phyloP scores from a whole-genome alignment of 768 basidiomycete species.

The Ramaria sp. region DNA sequence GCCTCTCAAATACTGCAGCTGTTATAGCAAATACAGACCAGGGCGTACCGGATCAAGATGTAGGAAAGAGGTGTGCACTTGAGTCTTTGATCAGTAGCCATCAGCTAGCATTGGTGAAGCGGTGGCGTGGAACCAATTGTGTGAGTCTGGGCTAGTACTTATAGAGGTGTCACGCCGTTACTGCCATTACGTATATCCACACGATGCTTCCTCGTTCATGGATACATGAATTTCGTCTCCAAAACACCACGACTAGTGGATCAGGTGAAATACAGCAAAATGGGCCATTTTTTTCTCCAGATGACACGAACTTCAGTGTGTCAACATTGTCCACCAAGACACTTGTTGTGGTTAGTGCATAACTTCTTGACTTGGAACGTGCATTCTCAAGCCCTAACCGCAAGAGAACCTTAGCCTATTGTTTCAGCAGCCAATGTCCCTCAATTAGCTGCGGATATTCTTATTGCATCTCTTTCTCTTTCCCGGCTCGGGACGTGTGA shows the following conservation, averaged over 20 bases:
- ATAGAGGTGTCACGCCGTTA: not conserved
- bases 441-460: conserved; percentile 68
- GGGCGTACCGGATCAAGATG: not conserved
- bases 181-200: not conserved
- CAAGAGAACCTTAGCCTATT: conserved; percentile 36
- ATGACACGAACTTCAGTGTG: not conserved
- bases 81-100: not conserved
- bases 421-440: conserved; percentile 75
- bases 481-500: conserved; percentile 54
- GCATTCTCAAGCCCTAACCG: not conserved
- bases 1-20: not conserved
- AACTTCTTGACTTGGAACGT: not conserved
- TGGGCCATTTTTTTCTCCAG: not conserved
- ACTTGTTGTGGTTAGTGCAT: not conserved
- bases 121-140: no score
- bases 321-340: not conserved
- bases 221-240: not conserved
- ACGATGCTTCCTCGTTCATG: not conserved
- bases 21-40: not conserved
- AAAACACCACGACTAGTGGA: not conserved
- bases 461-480: conserved; percentile 57
- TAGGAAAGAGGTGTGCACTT: conserved; percentile 1
- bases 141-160: no score
- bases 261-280: not conserved
- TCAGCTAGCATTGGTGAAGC: not conserved